Base-by-base conservation (phyloP, 306 rosid species). In the Datisca glomerata region DNA sequence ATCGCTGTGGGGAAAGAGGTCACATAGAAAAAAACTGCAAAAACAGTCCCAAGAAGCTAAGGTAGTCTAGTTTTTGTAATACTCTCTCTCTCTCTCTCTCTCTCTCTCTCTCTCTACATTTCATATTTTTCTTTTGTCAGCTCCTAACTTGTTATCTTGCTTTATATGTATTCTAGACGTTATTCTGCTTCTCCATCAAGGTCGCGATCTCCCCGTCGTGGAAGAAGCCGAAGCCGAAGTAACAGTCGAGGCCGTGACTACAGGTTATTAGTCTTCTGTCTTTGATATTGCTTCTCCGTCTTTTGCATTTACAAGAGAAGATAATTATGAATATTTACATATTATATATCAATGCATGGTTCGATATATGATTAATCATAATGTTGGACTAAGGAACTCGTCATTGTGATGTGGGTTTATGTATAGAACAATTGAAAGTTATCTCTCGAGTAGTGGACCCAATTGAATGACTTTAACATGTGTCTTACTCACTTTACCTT, bases 141-240 rank as follows among this genome's bases (percentile, higher is more conserved):
- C 11, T 17, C 12, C 18, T 2, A 35, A 4, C 0, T n/a, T n/a
- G n/a, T n/a, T n/a, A 24, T 18, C 36, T 6, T 14, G 29, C 15
- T 49, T 1, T 44, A 15, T 19, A 7, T n/a, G 18, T 51, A 66
- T 24, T 58, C 45, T 13, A 70, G 63, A 40, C 59, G 72, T 47
- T 68, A 38, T 22, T n/a, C n/a, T n/a, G n/a, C n/a, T n/a, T n/a
- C n/a, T n/a, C n/a, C n/a, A n/a, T n/a, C n/a, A n/a, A n/a, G n/a
- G n/a, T 73, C 80, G 6, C 64, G 67, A 3, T 73, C 76, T 4
- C 76, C 81, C 17, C 69, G 60, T 7, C 76, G 49, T 24, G 81
- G 65, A 17, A 61, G 73, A 61, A 74, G 76, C 56, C 68, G 55
- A 38, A 72, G 79, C 43, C 80, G 62, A n/a, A 69, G 81, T 45